Evolutionary conservation across 768 basidiomycete species (phyloP).

Genomic region (Rhodotorula graminis): DNA sequence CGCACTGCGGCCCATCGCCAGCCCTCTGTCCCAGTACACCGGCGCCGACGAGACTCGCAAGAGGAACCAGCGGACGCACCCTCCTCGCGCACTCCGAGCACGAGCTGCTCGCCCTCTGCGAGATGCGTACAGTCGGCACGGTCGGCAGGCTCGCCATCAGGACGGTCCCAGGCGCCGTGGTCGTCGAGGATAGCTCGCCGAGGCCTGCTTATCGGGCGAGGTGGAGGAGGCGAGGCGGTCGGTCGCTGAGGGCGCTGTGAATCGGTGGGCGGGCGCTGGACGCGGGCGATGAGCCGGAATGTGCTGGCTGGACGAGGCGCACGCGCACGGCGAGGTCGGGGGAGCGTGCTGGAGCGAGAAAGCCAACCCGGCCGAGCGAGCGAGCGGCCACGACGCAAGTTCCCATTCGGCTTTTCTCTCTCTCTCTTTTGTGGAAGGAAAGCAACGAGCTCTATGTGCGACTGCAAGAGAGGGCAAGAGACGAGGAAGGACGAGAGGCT

Average conservation of each 20-base stretch:
- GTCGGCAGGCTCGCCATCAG: background rate
- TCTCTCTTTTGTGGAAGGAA: background rate
- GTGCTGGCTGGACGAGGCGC: too few species aligned
- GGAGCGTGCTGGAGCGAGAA: too few species aligned
- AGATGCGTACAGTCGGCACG: background rate
- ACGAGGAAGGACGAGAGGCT: background rate
- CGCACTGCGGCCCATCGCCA: background rate
- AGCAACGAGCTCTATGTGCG: slow-evolving; percentile 2
- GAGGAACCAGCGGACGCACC: background rate
- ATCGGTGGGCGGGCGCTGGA: too few species aligned
- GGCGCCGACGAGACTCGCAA: too few species aligned
- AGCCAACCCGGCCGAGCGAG: too few species aligned
- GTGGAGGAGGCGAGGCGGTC: background rate
- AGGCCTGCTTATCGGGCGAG: background rate
- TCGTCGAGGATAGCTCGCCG: background rate
- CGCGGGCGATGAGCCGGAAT: too few species aligned
- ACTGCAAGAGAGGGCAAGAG: background rate
- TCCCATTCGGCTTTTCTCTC: background rate
- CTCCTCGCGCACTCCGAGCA: slow-evolving; percentile 18
- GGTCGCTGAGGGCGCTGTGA: background rate
- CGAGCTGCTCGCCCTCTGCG: slow-evolving; percentile 13
- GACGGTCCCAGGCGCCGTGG: background rate
- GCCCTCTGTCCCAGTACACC: background rate
- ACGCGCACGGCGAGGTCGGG: too few species aligned
- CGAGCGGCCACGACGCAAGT: background rate